Percentiles rank a stretch among this genome's conserved stretches.
Evolutionary conservation across 805 yeast genomes (phyloP).

Genomic region (Danielia oregonensis): DNA sequence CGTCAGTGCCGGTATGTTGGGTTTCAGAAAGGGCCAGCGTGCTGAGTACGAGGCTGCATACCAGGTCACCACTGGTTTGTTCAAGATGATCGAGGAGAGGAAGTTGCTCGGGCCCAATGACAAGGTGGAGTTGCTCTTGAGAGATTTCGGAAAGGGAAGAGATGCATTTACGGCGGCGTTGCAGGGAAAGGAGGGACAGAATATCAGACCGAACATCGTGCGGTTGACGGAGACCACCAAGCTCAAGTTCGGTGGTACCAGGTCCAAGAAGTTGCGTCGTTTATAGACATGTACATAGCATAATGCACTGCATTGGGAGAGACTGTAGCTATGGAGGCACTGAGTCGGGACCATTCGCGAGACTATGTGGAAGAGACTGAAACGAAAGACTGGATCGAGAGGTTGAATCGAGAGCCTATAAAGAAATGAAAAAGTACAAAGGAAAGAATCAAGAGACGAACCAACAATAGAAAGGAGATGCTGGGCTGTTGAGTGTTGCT

Average conservation of each 20-base stretch:
- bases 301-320: background rate
- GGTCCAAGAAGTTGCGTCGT: conserved; percentile 80
- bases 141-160: conserved; percentile 86
- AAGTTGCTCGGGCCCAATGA: conserved; percentile 48
- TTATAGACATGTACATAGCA: conserved; percentile 25
- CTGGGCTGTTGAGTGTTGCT: too few relatives aligned
- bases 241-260: conserved; percentile 88
- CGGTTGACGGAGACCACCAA: conserved; percentile 76
- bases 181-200: conserved; percentile 82
- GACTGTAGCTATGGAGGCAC: too few relatives aligned
- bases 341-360: too few relatives aligned
- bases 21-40: conserved; percentile 85
- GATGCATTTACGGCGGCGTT: conserved; percentile 81
- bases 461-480: too few relatives aligned
- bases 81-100: conserved; percentile 65
- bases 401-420: too few relatives aligned
- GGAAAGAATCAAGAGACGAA: too few relatives aligned
- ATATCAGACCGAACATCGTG: conserved; percentile 60
- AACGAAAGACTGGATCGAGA: too few relatives aligned
- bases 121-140: conserved; percentile 71
- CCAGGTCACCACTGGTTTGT: conserved; percentile 74
- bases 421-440: too few relatives aligned
- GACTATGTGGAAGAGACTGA: too few relatives aligned
- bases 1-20: conserved; percentile 79
- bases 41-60: conserved; percentile 92